A percentile compares a stretch with the other conserved stretches of the same genome.
These are phyloP conservation scores for Clonostachys chloroleuca DNA, from an alignment of 2,329 filamentous ascomycete species.

Conservation along the genomic window DNA sequence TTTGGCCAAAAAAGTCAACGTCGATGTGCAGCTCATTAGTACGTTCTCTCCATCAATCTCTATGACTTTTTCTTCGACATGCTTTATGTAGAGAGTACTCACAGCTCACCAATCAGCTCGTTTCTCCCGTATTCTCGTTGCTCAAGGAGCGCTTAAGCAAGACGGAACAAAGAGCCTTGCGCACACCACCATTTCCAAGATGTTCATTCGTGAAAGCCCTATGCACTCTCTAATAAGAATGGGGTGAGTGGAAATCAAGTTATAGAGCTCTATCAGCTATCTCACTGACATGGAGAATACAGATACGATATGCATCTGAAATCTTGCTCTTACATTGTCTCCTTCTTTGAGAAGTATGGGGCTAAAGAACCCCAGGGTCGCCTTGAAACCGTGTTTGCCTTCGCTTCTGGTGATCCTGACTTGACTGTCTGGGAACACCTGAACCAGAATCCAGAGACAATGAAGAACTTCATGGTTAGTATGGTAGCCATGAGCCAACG, in stretches of 20 bases:
- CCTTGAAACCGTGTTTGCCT: conserved; percentile 16
- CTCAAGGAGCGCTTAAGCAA: conserved; percentile 3
- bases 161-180: neutral
- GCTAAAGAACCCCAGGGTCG: conserved; percentile 17
- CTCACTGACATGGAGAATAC: neutral
- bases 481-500: conserved; percentile 16
- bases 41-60: neutral
- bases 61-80: neutral
- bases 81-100: too few relatives aligned
- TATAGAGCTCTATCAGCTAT: neutral
- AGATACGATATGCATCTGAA: conserved; percentile 17
- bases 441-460: conserved; percentile 11
- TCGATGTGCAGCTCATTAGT: conserved; percentile 17
- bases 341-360: conserved; percentile 23
- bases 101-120: conserved; percentile 1
- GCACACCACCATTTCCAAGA: neutral
- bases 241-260: neutral
- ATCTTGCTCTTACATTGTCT: conserved; percentile 13
- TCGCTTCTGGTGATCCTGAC: conserved; percentile 16
- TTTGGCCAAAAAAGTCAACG: conserved; percentile 16
- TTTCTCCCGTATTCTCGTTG: conserved; percentile 1
- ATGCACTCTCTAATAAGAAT: neutral
- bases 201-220: neutral
- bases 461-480: conserved; percentile 15
- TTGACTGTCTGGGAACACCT: conserved; percentile 23